phyloP scores from a whole-genome alignment of 192 early-diverging fungal genomes.

The Linnemannia zychae region DNA sequence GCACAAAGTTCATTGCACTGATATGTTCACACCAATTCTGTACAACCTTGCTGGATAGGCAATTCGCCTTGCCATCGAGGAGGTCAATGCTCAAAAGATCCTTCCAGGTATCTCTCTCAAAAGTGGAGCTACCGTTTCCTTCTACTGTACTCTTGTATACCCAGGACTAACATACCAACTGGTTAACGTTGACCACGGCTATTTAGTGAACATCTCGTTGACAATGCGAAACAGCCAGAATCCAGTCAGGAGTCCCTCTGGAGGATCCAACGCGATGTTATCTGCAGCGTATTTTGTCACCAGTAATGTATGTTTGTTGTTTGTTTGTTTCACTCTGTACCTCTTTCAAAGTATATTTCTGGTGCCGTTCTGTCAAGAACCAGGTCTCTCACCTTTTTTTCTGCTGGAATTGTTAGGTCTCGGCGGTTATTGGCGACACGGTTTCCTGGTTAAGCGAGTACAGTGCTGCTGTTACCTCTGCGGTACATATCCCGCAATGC shows the following conservation, averaged over 20 bases:
- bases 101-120: conserved; percentile 1
- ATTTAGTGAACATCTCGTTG: conserved; percentile 18
- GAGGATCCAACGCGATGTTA: conserved; percentile 23
- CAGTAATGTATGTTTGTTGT: conserved; percentile 10
- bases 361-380: too few relatives aligned
- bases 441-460: conserved; percentile 19
- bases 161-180: neutral
- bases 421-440: conserved; percentile 18
- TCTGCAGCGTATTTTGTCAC: conserved; percentile 9
- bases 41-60: neutral
- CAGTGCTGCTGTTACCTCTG: conserved; percentile 18
- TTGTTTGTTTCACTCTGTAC: neutral
- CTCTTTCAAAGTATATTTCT: neutral
- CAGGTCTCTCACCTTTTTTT: neutral
- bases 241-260: neutral
- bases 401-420: conserved; percentile 6
- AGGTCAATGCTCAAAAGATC: conserved; percentile 16
- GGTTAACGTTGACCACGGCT: neutral
- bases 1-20: neutral
- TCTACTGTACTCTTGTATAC: neutral
- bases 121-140: neutral
- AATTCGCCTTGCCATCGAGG: conserved; percentile 12
- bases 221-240: conserved; percentile 13
- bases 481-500: conserved; percentile 12
- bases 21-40: neutral